These are phyloP conservation scores for Teratosphaeria zuluensis DNA, from an alignment of 2,329 filamentous ascomycete species.

Conservation along the genomic window DNA sequence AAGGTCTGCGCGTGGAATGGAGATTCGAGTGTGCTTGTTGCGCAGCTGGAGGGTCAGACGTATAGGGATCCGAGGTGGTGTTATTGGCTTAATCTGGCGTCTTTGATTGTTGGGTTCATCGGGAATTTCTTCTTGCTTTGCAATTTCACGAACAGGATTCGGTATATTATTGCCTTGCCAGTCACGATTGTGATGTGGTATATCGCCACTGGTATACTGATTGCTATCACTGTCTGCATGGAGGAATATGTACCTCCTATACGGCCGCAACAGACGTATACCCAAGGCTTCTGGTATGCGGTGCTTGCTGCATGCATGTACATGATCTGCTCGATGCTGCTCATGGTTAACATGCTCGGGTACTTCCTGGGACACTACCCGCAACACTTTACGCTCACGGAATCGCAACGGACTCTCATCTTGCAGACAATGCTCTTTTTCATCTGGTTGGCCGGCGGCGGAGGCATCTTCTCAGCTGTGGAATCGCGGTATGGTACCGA, in stretches of 20 bases:
- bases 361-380: conserved; percentile 66
- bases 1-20: conserved; percentile 20
- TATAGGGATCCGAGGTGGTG: conserved; percentile 64
- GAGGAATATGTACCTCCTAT: conserved; percentile 48
- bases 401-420: conserved; percentile 78
- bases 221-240: conserved; percentile 57
- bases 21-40: conserved; percentile 18
- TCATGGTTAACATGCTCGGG: conserved; percentile 70
- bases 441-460: conserved; percentile 69
- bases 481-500: conserved; percentile 37
- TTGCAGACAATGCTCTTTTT: conserved; percentile 82
- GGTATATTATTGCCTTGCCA: conserved; percentile 74
- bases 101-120: conserved; percentile 63
- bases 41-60: conserved; percentile 47
- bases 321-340: conserved; percentile 64
- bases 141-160: conserved; percentile 73
- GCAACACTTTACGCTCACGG: conserved; percentile 67
- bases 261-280: conserved; percentile 47
- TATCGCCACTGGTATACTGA: conserved; percentile 51
- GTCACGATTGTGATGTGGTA: conserved; percentile 76
- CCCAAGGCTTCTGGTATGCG: conserved; percentile 80
- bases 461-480: conserved; percentile 61
- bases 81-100: conserved; percentile 65
- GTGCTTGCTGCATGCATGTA: conserved; percentile 73
- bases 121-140: conserved; percentile 76